These are phyloP conservation scores for Phytophthora tubulina DNA, from an alignment of 352 stramenopile species.

Conservation along the genomic window DNA sequence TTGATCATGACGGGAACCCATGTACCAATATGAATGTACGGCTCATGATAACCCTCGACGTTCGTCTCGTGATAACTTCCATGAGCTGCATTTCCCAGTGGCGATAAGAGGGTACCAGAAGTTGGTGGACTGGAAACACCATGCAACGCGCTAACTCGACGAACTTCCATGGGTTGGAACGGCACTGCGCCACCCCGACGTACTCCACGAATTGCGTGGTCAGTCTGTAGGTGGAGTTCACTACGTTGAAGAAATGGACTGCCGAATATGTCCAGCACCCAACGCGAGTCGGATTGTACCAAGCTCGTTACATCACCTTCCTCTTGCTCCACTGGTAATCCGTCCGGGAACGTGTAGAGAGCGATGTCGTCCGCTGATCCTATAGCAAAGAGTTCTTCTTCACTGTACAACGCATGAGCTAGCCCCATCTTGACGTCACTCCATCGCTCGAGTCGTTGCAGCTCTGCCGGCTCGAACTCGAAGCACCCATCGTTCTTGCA, in stretches of 20 bases:
- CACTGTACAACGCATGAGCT: slow-evolving; percentile 68
- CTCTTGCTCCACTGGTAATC: slow-evolving; percentile 42
- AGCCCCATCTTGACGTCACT: slow-evolving; percentile 68
- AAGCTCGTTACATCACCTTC: slow-evolving; percentile 34
- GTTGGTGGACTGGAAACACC: not conserved
- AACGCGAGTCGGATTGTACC: slow-evolving; percentile 58
- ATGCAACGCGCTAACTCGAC: slow-evolving; percentile 35
- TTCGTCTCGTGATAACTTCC: slow-evolving; percentile 16
- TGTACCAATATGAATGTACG: slow-evolving; percentile 82
- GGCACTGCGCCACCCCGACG: slow-evolving; percentile 27
- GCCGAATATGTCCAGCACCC: slow-evolving; percentile 83
- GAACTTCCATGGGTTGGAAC: slow-evolving; percentile 37
- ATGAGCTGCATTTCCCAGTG: slow-evolving; percentile 44
- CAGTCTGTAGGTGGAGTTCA: slow-evolving; percentile 66
- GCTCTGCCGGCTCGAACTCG: slow-evolving; percentile 65
- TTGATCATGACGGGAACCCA: slow-evolving; percentile 76
- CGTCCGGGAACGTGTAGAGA: slow-evolving; percentile 65
- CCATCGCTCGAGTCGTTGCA: slow-evolving; percentile 41
- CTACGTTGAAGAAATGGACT: slow-evolving; percentile 58
- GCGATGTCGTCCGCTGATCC: slow-evolving; percentile 63
- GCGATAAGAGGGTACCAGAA: slow-evolving; percentile 32
- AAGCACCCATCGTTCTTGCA: slow-evolving; percentile 87
- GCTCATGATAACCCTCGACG: slow-evolving; percentile 55
- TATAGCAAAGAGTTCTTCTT: slow-evolving; percentile 79
- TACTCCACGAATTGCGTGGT: slow-evolving; percentile 64